Evolutionary conservation across 1,139 yeast genomes (phyloP).

Genomic region (Kodamaea sp.): DNA sequence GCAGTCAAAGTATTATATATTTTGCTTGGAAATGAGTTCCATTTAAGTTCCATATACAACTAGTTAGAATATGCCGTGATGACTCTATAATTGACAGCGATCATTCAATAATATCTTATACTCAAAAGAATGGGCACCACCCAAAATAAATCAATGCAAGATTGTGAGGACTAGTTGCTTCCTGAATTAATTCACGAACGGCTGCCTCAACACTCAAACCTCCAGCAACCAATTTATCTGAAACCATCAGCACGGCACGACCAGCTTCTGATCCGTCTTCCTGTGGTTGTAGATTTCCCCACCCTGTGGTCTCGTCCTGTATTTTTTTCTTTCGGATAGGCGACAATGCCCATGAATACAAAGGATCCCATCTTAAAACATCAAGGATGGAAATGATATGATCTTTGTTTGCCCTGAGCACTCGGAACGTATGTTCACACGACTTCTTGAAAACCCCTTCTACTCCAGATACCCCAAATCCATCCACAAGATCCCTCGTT

Average conservation of each 20-base stretch:
- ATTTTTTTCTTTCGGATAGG: slow-evolving; percentile 62
- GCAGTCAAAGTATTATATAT: too few species aligned
- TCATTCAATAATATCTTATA: too few species aligned
- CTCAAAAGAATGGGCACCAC: slow-evolving; percentile 64
- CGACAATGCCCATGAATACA: slow-evolving; percentile 86
- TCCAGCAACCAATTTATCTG: slow-evolving; percentile 63
- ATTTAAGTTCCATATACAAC: too few species aligned
- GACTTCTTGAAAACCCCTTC: slow-evolving; percentile 73
- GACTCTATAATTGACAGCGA: too few species aligned
- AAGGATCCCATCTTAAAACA: slow-evolving; percentile 88
- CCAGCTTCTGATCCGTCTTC: slow-evolving; percentile 76
- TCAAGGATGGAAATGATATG: slow-evolving; percentile 81
- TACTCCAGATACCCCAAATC: slow-evolving; percentile 82
- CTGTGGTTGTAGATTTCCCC: slow-evolving; percentile 28
- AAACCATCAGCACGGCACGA: slow-evolving; percentile 72
- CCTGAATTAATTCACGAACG: slow-evolving; percentile 76
- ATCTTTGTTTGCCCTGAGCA: slow-evolving; percentile 63
- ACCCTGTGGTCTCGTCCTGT: slow-evolving; percentile 42
- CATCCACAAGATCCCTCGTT: slow-evolving; percentile 89
- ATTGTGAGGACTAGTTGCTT: slow-evolving; percentile 69
- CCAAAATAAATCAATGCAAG: slow-evolving; percentile 81
- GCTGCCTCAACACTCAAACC: slow-evolving; percentile 82
- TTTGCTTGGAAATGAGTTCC: too few species aligned
- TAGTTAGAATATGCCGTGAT: too few species aligned
- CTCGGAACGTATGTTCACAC: slow-evolving; percentile 73